These are phyloP conservation scores for Curvularia sp. DNA, from an alignment of 2,329 filamentous ascomycete species.

Conservation along the genomic window DNA sequence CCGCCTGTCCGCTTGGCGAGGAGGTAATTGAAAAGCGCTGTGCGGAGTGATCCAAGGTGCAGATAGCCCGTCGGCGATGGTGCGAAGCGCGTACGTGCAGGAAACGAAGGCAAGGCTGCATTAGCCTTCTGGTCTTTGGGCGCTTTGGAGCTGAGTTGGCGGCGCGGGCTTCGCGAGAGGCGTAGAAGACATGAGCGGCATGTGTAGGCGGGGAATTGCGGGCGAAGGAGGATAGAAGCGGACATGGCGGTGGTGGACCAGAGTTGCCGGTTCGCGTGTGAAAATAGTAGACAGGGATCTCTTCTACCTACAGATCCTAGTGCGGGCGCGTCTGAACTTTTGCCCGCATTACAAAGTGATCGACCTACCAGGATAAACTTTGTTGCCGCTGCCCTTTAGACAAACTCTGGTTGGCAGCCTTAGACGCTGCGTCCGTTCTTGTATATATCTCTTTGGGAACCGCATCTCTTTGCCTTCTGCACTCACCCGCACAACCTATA, in stretches of 20 bases:
- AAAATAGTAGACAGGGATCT: conserved; percentile 19
- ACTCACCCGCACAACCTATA: neutral
- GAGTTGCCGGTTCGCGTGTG: conserved; percentile 9
- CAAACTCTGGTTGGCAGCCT: neutral
- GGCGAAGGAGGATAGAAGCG: conserved; percentile 26
- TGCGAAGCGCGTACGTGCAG: conserved; percentile 80
- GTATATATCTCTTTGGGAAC: conserved; percentile 9
- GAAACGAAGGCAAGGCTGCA: conserved; percentile 35
- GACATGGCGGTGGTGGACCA: conserved; percentile 30
- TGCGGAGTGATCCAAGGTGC: conserved; percentile 88
- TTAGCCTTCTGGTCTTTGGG: conserved; percentile 20
- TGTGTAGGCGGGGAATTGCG: conserved; percentile 35
- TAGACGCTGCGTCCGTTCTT: conserved; percentile 6
- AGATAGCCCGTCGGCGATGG: conserved; percentile 94
- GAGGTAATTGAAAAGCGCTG: conserved; percentile 93
- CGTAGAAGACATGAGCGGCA: conserved; percentile 41
- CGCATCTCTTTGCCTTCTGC: neutral
- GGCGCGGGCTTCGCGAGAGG: conserved; percentile 25
- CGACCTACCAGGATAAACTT: conserved; percentile 13
- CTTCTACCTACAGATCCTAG: conserved; percentile 1
- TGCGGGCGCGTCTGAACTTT: conserved; percentile 17
- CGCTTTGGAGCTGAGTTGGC: conserved; percentile 23
- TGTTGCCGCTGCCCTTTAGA: conserved; percentile 16
- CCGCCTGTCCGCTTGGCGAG: conserved; percentile 87
- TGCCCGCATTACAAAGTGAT: conserved; percentile 14